Evolutionary conservation across 2,329 filamentous ascomycete genomes (phyloP), one percentile per base, ranked within the genome.

Genomic region (Endoconidiophora laricicola): DNA sequence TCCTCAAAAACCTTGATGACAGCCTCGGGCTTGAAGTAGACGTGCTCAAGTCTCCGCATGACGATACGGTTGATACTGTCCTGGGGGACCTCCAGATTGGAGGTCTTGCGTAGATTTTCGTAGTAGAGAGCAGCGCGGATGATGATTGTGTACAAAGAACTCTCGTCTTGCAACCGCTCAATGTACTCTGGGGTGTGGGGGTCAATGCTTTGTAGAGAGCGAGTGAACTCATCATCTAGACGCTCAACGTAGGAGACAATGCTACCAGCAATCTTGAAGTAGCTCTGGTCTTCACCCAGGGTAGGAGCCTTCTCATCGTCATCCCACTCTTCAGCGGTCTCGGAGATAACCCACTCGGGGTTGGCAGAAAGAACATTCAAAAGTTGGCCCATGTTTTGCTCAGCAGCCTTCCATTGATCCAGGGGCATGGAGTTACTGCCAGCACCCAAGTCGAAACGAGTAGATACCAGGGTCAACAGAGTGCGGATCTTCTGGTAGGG

Each of bases 121-220:
- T 88, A 83, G 69, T 98, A 98, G 53, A 94, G 74, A 60, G 87
- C 74, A 44, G 83, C 79, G 56, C 87, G 85, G 63, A 95, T 82
- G 63, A 98, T 85, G 66, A 86, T 83, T 66, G 86, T 87, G 72
- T 98, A 98, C 47, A 98, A 73, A 45, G 81, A 71, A 55, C 82
- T 83, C 70, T 98, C 91, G 60, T 98, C 91, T 50, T 84, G 83
- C 54, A 98, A 71, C 53, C 93, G 79, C 64, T 98, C 91, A 55
- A 98, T 94, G 63, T 98, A 98, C 69, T 98, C 91, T 26, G 91
- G 91, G 39, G 91, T 98, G 69, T 98, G 91, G 52, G 91, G 93
- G 64, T 98, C 91, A 61, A 98, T 95, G 66, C 82, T 85, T 67
- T 98, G 91, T 48, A 98, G 74, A n/a, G 91, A 95, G 59, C 91